Percentiles rank a stretch among this genome's conserved stretches.
phyloP scores from a whole-genome alignment of 208 protist genomes.

The Angomonas deanei region DNA sequence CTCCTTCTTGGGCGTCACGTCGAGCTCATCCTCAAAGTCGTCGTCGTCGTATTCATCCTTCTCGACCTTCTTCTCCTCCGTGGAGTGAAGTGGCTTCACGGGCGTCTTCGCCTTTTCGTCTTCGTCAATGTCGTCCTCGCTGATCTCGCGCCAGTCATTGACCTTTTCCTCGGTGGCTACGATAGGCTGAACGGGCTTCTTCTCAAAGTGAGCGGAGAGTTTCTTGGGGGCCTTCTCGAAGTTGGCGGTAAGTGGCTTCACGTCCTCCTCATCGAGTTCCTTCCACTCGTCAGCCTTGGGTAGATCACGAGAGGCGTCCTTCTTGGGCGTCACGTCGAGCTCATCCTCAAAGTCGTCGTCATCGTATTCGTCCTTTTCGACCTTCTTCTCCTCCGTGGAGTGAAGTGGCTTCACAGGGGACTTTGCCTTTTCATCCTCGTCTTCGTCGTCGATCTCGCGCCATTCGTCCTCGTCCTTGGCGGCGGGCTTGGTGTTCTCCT shows the following conservation, averaged over 20 bases:
- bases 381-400: not conserved
- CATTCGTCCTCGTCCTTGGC: conserved; percentile 5
- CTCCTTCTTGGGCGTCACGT: not conserved
- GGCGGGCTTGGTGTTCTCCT: too few relatives aligned
- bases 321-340: not conserved
- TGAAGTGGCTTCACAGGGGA: not conserved
- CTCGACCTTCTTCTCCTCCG: not conserved
- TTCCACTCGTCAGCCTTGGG: conserved; percentile 7
- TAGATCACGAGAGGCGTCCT: not conserved
- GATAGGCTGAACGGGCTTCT: not conserved
- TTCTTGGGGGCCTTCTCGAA: not conserved
- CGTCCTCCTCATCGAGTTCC: conserved; percentile 16
- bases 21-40: conserved; percentile 29
- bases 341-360: conserved; percentile 39
- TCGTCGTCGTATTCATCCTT: conserved; percentile 26
- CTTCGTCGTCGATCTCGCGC: too few relatives aligned
- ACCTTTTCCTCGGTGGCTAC: too few relatives aligned
- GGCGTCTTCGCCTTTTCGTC: not conserved
- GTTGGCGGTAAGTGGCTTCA: conserved; percentile 4
- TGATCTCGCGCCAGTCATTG: too few relatives aligned
- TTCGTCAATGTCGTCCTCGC: not conserved
- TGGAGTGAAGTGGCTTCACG: not conserved
- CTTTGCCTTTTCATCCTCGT: conserved; percentile 2
- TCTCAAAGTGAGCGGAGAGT: not conserved
- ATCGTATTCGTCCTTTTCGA: conserved; percentile 11